A percentile compares a stretch with the other conserved stretches of the same genome.
Evolutionary conservation across 78 protist genomes (phyloP).

Genomic region (Dictyostelium brefeldianum): DNA sequence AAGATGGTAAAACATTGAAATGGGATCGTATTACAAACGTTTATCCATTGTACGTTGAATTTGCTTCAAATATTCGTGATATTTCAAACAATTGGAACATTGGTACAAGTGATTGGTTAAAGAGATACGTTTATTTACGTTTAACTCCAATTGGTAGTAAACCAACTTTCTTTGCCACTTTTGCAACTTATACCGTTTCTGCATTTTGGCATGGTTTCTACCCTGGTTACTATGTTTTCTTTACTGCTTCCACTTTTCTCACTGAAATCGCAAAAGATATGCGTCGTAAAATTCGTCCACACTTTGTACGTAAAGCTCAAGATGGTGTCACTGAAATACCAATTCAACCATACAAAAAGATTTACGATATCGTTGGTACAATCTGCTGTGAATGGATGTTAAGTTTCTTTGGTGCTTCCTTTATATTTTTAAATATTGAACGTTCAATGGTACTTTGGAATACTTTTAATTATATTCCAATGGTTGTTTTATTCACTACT

Average conservation of each 20-base stretch:
- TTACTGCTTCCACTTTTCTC: slow-evolving; percentile 49
- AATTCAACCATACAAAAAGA: slow-evolving; percentile 35
- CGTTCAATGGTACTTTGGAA: slow-evolving; percentile 29
- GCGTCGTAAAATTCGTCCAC: slow-evolving; percentile 79
- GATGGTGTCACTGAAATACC: slow-evolving; percentile 24
- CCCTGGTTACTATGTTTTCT: slow-evolving; percentile 87
- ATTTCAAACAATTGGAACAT: slow-evolving; percentile 84
- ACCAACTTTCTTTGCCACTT: slow-evolving; percentile 59
- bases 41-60: slow-evolving; percentile 57
- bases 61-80: slow-evolving; percentile 70
- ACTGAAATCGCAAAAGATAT: slow-evolving; percentile 83
- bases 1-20: slow-evolving; percentile 1
- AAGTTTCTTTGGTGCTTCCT: slow-evolving; percentile 64
- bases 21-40: slow-evolving; percentile 82
- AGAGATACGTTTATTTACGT: slow-evolving; percentile 76
- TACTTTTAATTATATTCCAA: slow-evolving; percentile 30
- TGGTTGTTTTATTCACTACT: slow-evolving; percentile 8
- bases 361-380: slow-evolving; percentile 68
- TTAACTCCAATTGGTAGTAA: slow-evolving; percentile 74
- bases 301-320: slow-evolving; percentile 22
- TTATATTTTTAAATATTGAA: slow-evolving; percentile 36
- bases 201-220: slow-evolving; percentile 93
- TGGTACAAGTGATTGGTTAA: slow-evolving; percentile 83
- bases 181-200: slow-evolving; percentile 71
- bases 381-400: slow-evolving; percentile 52